phyloP scores from a whole-genome alignment of 139 green algal species.

The Microglena sp. region DNA sequence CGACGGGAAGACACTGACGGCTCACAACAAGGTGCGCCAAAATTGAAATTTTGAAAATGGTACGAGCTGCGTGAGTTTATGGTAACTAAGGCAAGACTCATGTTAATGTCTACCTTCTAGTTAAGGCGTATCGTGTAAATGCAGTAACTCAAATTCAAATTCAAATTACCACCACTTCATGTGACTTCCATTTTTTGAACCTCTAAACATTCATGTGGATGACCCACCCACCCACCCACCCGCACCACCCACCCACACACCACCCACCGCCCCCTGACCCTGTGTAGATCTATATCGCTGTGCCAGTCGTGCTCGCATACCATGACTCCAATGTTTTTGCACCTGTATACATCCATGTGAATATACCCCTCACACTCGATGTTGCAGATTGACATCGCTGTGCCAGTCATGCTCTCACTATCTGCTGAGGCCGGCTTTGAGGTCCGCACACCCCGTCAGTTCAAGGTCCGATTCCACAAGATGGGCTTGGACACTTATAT shows the following conservation, averaged over 20 bases:
- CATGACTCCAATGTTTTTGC: neutral
- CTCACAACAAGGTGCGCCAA: slow-evolving; percentile 52
- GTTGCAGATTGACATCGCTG: slow-evolving; percentile 17
- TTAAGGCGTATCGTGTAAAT: too few species aligned
- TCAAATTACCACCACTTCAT: too few species aligned
- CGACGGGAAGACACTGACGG: slow-evolving; percentile 34
- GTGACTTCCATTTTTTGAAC: too few species aligned
- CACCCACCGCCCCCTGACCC: too few species aligned
- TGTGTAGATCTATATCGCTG: slow-evolving; percentile 6
- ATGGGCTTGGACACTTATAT: slow-evolving; percentile 32
- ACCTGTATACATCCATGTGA: neutral
- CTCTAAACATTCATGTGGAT: too few species aligned
- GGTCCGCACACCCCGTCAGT: slow-evolving; percentile 22
- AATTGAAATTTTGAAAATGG: neutral
- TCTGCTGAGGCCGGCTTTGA: slow-evolving; percentile 22
- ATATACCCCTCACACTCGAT: neutral
- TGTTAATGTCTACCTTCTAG: too few species aligned
- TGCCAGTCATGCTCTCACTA: slow-evolving; percentile 20
- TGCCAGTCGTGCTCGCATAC: slow-evolving; percentile 6
- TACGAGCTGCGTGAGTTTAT: neutral
- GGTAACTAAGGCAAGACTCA: too few species aligned
- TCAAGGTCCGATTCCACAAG: slow-evolving; percentile 27
- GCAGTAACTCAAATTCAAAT: too few species aligned
- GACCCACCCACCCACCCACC: too few species aligned
- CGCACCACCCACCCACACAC: too few species aligned